Conservation (phyloP, 2,329 filamentous ascomycete genomes). For the Paramyrothecium roridum region DNA sequence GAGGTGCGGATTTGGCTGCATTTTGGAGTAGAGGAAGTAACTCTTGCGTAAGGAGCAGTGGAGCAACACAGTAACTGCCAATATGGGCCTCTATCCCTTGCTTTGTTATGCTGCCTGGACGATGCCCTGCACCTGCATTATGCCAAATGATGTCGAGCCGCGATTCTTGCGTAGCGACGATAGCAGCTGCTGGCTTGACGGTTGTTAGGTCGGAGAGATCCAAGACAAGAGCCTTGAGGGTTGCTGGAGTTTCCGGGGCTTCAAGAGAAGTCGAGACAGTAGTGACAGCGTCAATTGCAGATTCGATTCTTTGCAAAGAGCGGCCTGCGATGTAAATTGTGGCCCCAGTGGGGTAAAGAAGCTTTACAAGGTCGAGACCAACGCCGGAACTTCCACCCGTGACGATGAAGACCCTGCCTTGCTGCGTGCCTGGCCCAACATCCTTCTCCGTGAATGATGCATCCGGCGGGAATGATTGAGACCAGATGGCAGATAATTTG, state of each 20-base stretch:
- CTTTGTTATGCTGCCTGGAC: constrained; percentile 6
- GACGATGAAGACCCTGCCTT: constrained; percentile 39
- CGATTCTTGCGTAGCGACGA: constrained; percentile 31
- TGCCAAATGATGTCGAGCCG: constrained; percentile 41
- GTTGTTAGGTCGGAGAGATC: constrained; percentile 39
- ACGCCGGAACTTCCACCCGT: constrained; percentile 39
- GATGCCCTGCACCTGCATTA: constrained; percentile 23
- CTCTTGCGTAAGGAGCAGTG: constrained; percentile 28
- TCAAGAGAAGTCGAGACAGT: no score
- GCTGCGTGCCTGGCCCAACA: constrained; percentile 7
- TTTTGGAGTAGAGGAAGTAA: constrained; percentile 28
- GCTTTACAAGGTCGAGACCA: constrained; percentile 46
- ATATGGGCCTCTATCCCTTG: constrained; percentile 30
- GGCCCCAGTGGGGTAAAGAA: constrained; percentile 49
- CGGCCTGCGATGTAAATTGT: constrained; percentile 53
- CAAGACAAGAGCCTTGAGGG: constrained; percentile 18
- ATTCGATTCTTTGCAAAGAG: constrained; percentile 5
- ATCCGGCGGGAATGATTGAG: no score
- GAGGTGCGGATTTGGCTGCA: constrained; percentile 14
- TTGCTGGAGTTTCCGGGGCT: no score
- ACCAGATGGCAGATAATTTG: no score
- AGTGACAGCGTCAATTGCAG: no score
- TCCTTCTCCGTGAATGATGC: no score
- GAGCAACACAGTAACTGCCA: constrained; percentile 29
- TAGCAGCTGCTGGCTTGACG: constrained; percentile 32